Evolutionary conservation across 371 early-diverging fungal genomes (phyloP), one percentile per base, ranked within the genome.

Genomic region (Haplosporangium sp.): DNA sequence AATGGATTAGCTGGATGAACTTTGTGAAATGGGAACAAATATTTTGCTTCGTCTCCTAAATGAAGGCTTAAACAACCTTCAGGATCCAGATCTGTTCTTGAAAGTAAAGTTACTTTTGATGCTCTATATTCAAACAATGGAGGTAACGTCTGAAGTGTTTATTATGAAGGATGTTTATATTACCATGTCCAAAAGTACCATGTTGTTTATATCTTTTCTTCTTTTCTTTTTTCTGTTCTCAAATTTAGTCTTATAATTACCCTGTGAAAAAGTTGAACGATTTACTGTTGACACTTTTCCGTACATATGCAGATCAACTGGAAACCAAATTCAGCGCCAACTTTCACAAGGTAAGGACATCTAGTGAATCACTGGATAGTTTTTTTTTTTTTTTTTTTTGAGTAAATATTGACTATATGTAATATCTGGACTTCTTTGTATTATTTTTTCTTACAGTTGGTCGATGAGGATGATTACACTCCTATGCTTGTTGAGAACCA

Each of bases 61-160:
- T 3, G 92, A 93, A 50, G 92, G 92, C 63, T 82, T 98, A 50
- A 88, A 90, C 68, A 92, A 90, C 7, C 95, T 95, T 72, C 85
- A 89, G 37, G 89, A 94, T 63, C 93, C 96, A 1, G 94, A 92
- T 15, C 79, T 95, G 44, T 95, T 94, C 66, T 67, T 93, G 61
- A 82, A 86, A 6, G 92, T 98, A 78, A 96, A 98, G 63, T 78
- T 88, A 44, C 78, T 86, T 9, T 83, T 97, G 58, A 86, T 92
- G 53, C 87, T 92, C 3, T 98, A 96, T 69, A 96, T 96, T 27
- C 94, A 96, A 62, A 96, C 96, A 11, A 84, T 97, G 83, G 96
- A 95, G 87, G 94, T 93, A 88, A 19, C 27, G 27, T 27, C 27
- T 27, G 27, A 27, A 27, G 27, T 27, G 27, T 27, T 27, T 27